Evolutionary conservation across 2,329 filamentous ascomycete species (phyloP), one percentile per base, ranked within the genome.

Genomic region (Lachnellula arida): DNA sequence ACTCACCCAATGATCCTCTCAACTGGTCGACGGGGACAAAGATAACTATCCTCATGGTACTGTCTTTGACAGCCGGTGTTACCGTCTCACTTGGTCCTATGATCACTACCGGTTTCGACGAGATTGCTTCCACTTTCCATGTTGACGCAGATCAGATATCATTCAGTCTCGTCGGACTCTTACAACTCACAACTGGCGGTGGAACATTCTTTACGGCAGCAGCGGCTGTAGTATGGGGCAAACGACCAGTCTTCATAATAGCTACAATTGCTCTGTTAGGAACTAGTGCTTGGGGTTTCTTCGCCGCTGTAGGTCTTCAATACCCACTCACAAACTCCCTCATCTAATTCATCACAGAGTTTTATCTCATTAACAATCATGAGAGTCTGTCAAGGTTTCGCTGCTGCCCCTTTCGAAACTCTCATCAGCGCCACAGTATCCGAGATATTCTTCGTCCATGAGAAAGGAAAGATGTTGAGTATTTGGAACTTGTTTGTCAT

Each of bases 1-100:
- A 75, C 55, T 77, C 75, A n/a, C 76, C 76, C 44, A 76, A 81
- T 61, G 78, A 81, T 63, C 78, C 78, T 42, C 69, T 81, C 55
- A 78, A 78, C 60, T 81, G 78, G 61, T 61, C 64, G 23, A 54
- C 46, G 19, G 37, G 53, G 14, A 66, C 58, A 17, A 69, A 69
- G 51, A 60, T 67, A 49, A 50, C 64, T 1, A 64, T 67, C 35
- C 60, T 32, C 28, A 32, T 32, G 28, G 11, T 32, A 11, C 28
- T 32, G 9, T 32, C 28, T 9, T 32, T 32, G 28, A 32, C 28
- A 32, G 28, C 28, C 9, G 28, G 28, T 32, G 28, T 32, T 32
- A 32, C 28, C 28, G 28, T 32, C 9, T 32, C 28, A 11, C 69
- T 74, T 11, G 72, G 72, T 9, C 72, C 72, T 4, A 74, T 75